Percentiles rank a stretch among this genome's conserved stretches.
phyloP scores from a whole-genome alignment of 1,284 basidiomycete genomes.

The Tausonia pullulans region DNA sequence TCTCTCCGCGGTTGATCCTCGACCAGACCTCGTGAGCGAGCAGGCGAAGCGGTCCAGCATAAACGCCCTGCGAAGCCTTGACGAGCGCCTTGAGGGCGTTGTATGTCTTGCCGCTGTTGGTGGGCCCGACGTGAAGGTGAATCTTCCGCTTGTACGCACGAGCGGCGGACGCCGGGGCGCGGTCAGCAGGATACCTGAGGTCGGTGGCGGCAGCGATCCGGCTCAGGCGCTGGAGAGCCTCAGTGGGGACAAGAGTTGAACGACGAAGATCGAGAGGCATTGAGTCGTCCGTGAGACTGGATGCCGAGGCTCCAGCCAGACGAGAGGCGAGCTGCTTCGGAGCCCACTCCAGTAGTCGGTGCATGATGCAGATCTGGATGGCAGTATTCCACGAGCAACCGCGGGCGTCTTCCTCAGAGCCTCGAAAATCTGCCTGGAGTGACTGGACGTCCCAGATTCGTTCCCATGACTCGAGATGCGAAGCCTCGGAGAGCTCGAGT shows the following conservation, averaged over 20 bases:
- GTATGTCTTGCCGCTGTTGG: conserved; percentile 95
- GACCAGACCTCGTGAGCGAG: conserved; percentile 94
- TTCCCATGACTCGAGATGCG: neutral
- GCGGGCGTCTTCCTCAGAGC: conserved; percentile 7
- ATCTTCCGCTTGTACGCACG: conserved; percentile 55
- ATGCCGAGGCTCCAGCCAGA: neutral
- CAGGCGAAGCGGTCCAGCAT: conserved; percentile 82
- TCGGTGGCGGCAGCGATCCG: conserved; percentile 7
- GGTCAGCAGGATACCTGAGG: neutral
- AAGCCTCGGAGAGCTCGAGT: neutral
- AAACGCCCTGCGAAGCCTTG: conserved; percentile 59
- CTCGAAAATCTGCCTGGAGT: conserved; percentile 1
- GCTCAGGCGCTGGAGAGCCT: neutral
- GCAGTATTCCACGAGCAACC: conserved; percentile 4
- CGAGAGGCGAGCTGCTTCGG: neutral
- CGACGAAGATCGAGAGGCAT: neutral
- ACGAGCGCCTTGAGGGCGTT: conserved; percentile 81
- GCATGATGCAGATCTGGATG: conserved; percentile 7
- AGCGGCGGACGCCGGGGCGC: conserved; percentile 25
- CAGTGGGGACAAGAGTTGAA: neutral
- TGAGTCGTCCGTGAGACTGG: neutral
- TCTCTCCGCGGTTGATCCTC: conserved; percentile 77
- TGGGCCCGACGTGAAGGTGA: conserved; percentile 93
- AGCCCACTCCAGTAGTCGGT: conserved; percentile 14
- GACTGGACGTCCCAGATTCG: conserved; percentile 4